A percentile compares a stretch with the other conserved stretches of the same genome.
These are phyloP conservation scores for Aspergillus novofumigatus DNA, from an alignment of 2,329 filamentous ascomycete genomes.

Conservation along the genomic window DNA sequence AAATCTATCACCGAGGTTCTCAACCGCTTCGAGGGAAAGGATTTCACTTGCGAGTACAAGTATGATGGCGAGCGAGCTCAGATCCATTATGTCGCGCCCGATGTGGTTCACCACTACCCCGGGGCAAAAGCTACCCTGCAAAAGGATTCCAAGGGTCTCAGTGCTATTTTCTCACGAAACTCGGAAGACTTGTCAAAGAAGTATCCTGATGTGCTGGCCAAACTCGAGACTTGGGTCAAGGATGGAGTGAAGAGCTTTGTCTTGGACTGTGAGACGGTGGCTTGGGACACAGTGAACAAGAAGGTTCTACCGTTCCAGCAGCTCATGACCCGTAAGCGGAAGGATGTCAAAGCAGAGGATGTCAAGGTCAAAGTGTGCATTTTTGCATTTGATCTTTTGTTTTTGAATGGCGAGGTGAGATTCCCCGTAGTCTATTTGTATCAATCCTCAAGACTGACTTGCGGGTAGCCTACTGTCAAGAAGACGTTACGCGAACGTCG, in stretches of 20 bases:
- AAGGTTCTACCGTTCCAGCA: slow-evolving; percentile 97
- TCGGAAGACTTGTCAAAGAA: slow-evolving; percentile 97
- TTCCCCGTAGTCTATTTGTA: neutral
- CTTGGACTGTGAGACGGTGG: slow-evolving; percentile 96
- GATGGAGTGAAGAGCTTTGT: slow-evolving; percentile 89
- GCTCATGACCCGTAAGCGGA: slow-evolving; percentile 95
- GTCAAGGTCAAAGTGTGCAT: slow-evolving; percentile 96
- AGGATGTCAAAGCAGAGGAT: slow-evolving; percentile 92
- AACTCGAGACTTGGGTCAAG: slow-evolving; percentile 86
- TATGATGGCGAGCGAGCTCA: slow-evolving; percentile 98
- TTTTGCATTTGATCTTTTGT: slow-evolving; percentile 92
- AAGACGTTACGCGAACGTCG: slow-evolving; percentile 81
- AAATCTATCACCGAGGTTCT: slow-evolving; percentile 97
- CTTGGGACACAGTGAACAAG: slow-evolving; percentile 92
- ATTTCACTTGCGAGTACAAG: slow-evolving; percentile 98
- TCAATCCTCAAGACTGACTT: slow-evolving; percentile 1
- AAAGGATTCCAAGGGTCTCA: slow-evolving; percentile 66
- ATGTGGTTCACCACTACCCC: slow-evolving; percentile 65
- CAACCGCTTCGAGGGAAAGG: slow-evolving; percentile 90
- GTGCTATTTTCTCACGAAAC: slow-evolving; percentile 94
- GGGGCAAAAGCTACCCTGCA: slow-evolving; percentile 60
- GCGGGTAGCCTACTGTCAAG: slow-evolving; percentile 65
- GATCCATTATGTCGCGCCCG: slow-evolving; percentile 91
- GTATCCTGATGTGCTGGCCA: slow-evolving; percentile 90
- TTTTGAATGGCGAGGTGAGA: slow-evolving; percentile 75